Percentiles rank a stretch among this genome's conserved stretches.
phyloP scores from a whole-genome alignment of 352 stramenopile genomes.

The Phytophthora capsici region DNA sequence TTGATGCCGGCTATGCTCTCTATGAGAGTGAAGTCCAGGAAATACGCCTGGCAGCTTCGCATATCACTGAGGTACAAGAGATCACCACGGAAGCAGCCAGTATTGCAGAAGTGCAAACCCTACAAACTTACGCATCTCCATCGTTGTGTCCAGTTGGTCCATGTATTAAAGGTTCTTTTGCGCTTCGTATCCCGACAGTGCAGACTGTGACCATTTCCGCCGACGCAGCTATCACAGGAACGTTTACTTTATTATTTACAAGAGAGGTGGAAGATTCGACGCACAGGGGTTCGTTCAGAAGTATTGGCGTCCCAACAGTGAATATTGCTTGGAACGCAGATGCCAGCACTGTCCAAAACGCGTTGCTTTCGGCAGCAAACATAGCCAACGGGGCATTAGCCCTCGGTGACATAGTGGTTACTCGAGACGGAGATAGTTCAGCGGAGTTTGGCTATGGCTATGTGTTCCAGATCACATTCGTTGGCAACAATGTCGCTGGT shows the following conservation, averaged over 20 bases:
- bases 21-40: conserved; percentile 71
- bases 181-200: conserved; percentile 74
- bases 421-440: conserved; percentile 69
- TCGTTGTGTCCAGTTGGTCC: conserved; percentile 50
- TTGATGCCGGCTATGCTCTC: conserved; percentile 65
- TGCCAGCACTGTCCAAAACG: conserved; percentile 38
- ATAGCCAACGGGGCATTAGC: conserved; percentile 28
- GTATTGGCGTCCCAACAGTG: conserved; percentile 24
- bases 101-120: conserved; percentile 78
- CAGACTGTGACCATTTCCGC: conserved; percentile 75
- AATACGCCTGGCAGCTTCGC: conserved; percentile 65
- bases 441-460: conserved; percentile 68
- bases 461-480: conserved; percentile 77
- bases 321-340: conserved; percentile 55
- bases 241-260: conserved; percentile 54
- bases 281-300: conserved; percentile 33
- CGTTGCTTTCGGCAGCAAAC: conserved; percentile 36
- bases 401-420: conserved; percentile 69
- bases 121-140: conserved; percentile 56
- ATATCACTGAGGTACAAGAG: conserved; percentile 73
- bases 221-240: conserved; percentile 58
- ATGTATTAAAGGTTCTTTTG: conserved; percentile 63
- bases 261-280: conserved; percentile 33
- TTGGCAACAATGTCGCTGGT: conserved; percentile 73
- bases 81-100: conserved; percentile 67